Percentiles rank a stretch among this genome's conserved stretches.
phyloP scores from a whole-genome alignment of 208 protist genomes.

The Acanthamoeba castellanii region DNA sequence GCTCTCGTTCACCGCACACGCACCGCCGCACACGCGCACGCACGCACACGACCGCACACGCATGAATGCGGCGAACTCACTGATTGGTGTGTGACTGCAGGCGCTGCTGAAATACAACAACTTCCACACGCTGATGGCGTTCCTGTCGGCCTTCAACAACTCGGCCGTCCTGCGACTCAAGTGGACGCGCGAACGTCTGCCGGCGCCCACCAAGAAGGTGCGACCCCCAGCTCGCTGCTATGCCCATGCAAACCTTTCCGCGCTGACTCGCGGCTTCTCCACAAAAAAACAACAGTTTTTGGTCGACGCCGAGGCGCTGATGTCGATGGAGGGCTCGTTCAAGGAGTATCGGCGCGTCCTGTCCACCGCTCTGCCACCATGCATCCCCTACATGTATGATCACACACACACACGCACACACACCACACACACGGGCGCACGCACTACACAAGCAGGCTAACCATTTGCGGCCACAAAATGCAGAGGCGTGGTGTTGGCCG shows the following conservation, averaged over 20 bases:
- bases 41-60: no score
- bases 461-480: neutral
- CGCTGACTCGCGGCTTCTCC: no score
- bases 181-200: conserved; percentile 59
- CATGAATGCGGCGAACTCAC: neutral
- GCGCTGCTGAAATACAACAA: conserved; percentile 63
- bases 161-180: conserved; percentile 68
- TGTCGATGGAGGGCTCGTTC: conserved; percentile 73
- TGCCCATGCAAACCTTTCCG: no score
- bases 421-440: no score
- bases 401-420: neutral
- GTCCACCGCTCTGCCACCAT: neutral
- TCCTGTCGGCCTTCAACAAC: conserved; percentile 71
- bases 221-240: no score
- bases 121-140: conserved; percentile 73
- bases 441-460: no score
- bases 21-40: no score
- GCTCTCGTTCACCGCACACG: neutral
- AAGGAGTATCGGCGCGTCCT: conserved; percentile 39
- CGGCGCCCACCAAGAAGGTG: conserved; percentile 60
- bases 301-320: conserved; percentile 53
- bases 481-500: conserved; percentile 48
- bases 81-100: conserved; percentile 11
- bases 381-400: conserved; percentile 73
- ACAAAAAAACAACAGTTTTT: conserved; percentile 14